phyloP scores from a whole-genome alignment of 352 stramenopile species.

The Globisporangium cylindrosporum region DNA sequence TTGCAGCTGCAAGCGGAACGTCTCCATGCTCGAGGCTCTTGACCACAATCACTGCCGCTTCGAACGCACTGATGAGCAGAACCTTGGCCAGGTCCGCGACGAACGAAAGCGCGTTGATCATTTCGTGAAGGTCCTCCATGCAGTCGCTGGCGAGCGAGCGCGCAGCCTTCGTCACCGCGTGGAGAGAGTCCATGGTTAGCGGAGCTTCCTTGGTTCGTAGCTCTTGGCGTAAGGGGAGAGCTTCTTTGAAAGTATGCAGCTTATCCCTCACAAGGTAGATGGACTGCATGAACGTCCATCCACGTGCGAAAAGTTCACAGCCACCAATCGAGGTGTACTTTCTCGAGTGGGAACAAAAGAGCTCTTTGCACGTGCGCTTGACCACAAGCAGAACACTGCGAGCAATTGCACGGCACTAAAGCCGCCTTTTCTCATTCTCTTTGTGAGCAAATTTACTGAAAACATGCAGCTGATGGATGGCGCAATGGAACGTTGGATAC shows the following conservation, averaged over 20 bases:
- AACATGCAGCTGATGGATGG: too few relatives aligned
- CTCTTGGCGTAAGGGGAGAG: neutral
- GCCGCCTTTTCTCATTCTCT: too few relatives aligned
- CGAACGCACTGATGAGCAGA: neutral
- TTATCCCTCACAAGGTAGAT: too few relatives aligned
- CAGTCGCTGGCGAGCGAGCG: neutral
- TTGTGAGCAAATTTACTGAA: too few relatives aligned
- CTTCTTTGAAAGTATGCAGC: neutral
- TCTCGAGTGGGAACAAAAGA: neutral
- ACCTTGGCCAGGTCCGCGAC: neutral
- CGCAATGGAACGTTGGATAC: too few relatives aligned
- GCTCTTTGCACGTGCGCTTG: neutral
- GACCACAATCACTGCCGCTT: neutral
- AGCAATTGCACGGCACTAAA: too few relatives aligned
- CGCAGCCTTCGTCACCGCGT: neutral
- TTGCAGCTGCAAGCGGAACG: neutral
- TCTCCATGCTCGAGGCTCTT: neutral
- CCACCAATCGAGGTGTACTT: neutral
- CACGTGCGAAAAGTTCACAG: neutral
- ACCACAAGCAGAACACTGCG: too few relatives aligned
- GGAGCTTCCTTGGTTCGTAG: neutral
- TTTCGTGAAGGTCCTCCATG: neutral
- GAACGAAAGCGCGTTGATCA: neutral
- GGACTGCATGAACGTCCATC: neutral
- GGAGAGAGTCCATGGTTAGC: neutral